These are phyloP conservation scores for Colletotrichum coccodes DNA, from an alignment of 2,329 filamentous ascomycete genomes.

Conservation along the genomic window DNA sequence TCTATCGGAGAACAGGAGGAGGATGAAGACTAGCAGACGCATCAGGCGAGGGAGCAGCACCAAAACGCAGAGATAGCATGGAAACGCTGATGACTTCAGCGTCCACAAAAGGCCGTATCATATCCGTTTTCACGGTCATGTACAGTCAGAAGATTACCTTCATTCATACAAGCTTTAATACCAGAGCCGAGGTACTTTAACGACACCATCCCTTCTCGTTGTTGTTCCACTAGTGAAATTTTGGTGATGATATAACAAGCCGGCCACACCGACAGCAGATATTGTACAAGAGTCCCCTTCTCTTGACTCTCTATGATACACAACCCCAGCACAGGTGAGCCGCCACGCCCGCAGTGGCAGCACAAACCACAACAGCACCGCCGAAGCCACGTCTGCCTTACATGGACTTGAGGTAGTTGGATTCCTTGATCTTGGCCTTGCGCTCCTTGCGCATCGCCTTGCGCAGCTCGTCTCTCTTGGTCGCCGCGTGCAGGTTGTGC, in stretches of 20 bases:
- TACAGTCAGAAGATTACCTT: constrained; percentile 5
- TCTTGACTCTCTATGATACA: constrained; percentile 28
- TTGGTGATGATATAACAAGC: constrained; percentile 20
- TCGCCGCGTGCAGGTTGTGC: constrained; percentile 58
- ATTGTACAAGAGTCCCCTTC: constrained; percentile 24
- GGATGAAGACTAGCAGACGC: constrained; percentile 34
- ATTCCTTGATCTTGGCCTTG: constrained; percentile 82
- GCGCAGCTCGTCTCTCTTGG: constrained; percentile 70
- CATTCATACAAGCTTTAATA: constrained; percentile 5
- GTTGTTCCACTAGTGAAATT: background rate
- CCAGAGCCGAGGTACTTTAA: background rate
- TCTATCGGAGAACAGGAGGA: constrained; percentile 48
- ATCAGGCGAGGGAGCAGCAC: background rate
- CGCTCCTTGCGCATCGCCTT: constrained; percentile 80
- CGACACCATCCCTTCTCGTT: background rate
- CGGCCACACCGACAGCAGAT: constrained; percentile 21
- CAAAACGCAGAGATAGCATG: background rate
- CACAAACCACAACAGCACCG: background rate
- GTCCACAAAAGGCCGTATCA: background rate
- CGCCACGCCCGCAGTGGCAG: background rate
- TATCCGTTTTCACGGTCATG: background rate
- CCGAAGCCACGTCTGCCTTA: constrained; percentile 43
- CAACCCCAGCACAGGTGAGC: background rate
- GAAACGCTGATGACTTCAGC: background rate
- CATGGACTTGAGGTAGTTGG: constrained; percentile 87